Evolutionary conservation across 257 asterid genomes (phyloP), one percentile per base, ranked within the genome.

Genomic region (Fraxinus americana): DNA sequence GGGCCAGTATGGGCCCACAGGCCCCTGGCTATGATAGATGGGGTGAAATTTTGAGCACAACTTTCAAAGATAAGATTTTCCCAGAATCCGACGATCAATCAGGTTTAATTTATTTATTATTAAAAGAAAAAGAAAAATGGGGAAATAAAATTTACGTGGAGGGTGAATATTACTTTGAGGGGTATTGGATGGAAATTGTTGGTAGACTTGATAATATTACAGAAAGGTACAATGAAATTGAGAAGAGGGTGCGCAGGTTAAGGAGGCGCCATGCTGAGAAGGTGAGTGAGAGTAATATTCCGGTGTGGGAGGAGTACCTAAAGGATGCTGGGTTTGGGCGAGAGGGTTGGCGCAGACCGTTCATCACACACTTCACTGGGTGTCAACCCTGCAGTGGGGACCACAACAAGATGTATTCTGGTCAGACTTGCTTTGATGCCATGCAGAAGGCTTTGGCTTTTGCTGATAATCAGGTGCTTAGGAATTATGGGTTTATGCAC

Each of bases 1-100:
- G 99, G 99, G 91, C 97, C 54, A 71, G 78, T 1, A 96, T 96
- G 99, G 99, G 99, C 72, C 99, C 99, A 17, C 99, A 96, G 36
- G 72, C 91, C 9, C 88, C 90, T 0, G 91, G 84, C 0, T 96
- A 96, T 70, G 87, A 87, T 0, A 88, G 83, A 72, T 96, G 99
- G 99, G 99, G 98, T 0, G 80, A 88, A 45, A 89, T 75, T 10
- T 81, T 86, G 16, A 85, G 86, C 71, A 11, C 80, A 0, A 85
- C 83, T 1, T 96, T 96, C 27, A 86, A 83, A 12, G 99, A 96
- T 77, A 96, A 96, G 82, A 75, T 85, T 0, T 89, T 90, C 65
- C 88, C 88, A 4, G 99, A 96, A 39, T 89, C 98, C 0, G 99
- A 96, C 77, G 99, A 96, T 61, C 99, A 96, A 3, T 87, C 98